phyloP scores from a whole-genome alignment of 1,284 basidiomycete genomes.

The Microbotryum saponariae region DNA sequence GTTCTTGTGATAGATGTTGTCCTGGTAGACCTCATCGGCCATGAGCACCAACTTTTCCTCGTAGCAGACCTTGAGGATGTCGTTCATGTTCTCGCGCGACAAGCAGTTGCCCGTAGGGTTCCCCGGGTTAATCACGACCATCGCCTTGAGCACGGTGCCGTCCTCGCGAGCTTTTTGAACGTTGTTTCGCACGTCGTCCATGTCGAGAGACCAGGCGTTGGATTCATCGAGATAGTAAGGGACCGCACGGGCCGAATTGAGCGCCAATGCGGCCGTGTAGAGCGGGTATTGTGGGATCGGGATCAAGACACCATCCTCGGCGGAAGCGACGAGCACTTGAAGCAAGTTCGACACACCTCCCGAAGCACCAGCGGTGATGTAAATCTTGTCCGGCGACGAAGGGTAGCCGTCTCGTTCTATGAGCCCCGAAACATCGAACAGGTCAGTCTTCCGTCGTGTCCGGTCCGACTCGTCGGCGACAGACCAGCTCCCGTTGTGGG shows the following conservation, averaged over 20 bases:
- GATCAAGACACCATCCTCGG: slow-evolving; percentile 70
- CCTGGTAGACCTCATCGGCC: slow-evolving; percentile 93
- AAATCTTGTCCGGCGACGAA: slow-evolving; percentile 76
- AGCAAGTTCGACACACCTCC: slow-evolving; percentile 84
- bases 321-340: slow-evolving; percentile 61
- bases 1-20: slow-evolving; percentile 66
- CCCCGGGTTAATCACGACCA: slow-evolving; percentile 93
- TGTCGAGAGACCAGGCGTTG: slow-evolving; percentile 76
- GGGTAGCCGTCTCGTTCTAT: slow-evolving; percentile 81
- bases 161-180: slow-evolving; percentile 60
- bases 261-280: slow-evolving; percentile 88
- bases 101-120: slow-evolving; percentile 87
- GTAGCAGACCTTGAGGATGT: slow-evolving; percentile 72
- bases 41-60: slow-evolving; percentile 76
- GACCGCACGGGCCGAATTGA: slow-evolving; percentile 69
- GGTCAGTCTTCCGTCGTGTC: not conserved
- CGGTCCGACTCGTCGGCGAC: not conserved
- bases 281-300: slow-evolving; percentile 98
- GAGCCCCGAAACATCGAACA: not conserved
- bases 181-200: slow-evolving; percentile 58
- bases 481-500: too few species aligned
- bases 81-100: slow-evolving; percentile 59
- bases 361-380: slow-evolving; percentile 88
- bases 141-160: slow-evolving; percentile 62
- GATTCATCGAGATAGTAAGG: slow-evolving; percentile 84